Evolutionary conservation across 1,284 basidiomycete genomes (phyloP).

Genomic region (Cutaneotrichosporon dermatis): DNA sequence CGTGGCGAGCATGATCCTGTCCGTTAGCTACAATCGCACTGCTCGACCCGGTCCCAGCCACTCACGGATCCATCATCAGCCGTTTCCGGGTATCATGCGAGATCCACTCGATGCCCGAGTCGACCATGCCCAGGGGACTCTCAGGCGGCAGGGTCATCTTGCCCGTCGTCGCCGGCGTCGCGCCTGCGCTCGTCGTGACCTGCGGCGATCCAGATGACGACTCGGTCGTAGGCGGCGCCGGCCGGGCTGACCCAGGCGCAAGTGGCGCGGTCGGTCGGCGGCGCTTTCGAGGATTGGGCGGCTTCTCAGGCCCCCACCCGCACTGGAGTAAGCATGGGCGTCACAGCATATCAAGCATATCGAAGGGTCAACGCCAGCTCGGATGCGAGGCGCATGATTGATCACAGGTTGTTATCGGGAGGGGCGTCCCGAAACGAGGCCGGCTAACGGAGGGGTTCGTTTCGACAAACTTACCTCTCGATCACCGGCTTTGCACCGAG

Average conservation of each 20-base stretch:
- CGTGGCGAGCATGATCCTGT: conserved; percentile 8
- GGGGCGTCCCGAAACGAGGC: background rate
- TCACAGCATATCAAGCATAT: background rate
- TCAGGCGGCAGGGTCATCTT: background rate
- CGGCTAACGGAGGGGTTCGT: background rate
- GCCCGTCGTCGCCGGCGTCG: background rate
- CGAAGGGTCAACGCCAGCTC: too few species aligned
- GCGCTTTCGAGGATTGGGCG: conserved; percentile 18
- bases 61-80: conserved; percentile 32
- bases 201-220: background rate
- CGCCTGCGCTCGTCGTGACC: background rate
- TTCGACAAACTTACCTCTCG: conserved; percentile 26
- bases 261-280: background rate
- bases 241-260: too few species aligned
- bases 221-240: too few species aligned
- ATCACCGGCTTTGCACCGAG: conserved; percentile 19
- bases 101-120: conserved; percentile 17
- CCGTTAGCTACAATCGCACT: background rate
- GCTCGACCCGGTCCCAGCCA: background rate
- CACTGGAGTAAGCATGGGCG: conserved; percentile 8
- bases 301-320: conserved; percentile 19
- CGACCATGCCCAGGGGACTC: background rate
- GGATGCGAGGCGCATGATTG: too few species aligned
- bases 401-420: background rate
- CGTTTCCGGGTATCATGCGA: conserved; percentile 13